Percentiles rank a stretch among this genome's conserved stretches.
Evolutionary conservation across 202 grass and related monocot species (phyloP).

Genomic region (Musa balbisiana): DNA sequence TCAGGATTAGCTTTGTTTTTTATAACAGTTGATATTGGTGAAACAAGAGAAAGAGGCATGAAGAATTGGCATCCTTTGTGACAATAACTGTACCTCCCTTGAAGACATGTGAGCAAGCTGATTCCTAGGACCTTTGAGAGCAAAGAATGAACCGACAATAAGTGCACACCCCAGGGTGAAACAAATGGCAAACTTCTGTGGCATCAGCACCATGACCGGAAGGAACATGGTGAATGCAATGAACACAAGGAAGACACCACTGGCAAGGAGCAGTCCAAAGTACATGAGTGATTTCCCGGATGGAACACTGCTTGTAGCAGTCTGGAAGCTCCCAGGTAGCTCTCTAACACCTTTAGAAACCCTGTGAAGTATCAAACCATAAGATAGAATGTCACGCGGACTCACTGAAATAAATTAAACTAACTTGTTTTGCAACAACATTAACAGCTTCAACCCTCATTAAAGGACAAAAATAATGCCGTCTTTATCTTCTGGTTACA

Average conservation of each 20-base stretch:
- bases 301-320: slow-evolving; percentile 67
- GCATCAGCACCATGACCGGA: slow-evolving; percentile 87
- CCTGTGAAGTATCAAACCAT: slow-evolving; percentile 38
- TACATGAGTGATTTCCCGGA: slow-evolving; percentile 87
- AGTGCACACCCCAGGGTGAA: slow-evolving; percentile 80
- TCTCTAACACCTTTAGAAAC: slow-evolving; percentile 77
- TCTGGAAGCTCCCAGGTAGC: slow-evolving; percentile 67
- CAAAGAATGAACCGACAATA: slow-evolving; percentile 96
- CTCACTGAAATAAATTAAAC: slow-evolving; percentile 10
- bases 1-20: not conserved
- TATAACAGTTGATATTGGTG: not conserved
- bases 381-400: slow-evolving; percentile 16
- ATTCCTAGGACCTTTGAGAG: slow-evolving; percentile 84
- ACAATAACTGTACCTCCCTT: slow-evolving; percentile 55
- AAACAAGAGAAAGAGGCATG: not conserved
- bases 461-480: not conserved
- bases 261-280: slow-evolving; percentile 76
- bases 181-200: slow-evolving; percentile 94
- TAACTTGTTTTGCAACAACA: not conserved
- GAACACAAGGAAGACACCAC: slow-evolving; percentile 82
- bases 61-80: not conserved
- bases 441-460: not conserved
- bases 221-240: slow-evolving; percentile 95
- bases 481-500: not conserved
- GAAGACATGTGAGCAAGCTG: slow-evolving; percentile 92